Base-by-base conservation (phyloP, 2,329 filamentous ascomycete genomes). In the Eurotiales sp. region DNA sequence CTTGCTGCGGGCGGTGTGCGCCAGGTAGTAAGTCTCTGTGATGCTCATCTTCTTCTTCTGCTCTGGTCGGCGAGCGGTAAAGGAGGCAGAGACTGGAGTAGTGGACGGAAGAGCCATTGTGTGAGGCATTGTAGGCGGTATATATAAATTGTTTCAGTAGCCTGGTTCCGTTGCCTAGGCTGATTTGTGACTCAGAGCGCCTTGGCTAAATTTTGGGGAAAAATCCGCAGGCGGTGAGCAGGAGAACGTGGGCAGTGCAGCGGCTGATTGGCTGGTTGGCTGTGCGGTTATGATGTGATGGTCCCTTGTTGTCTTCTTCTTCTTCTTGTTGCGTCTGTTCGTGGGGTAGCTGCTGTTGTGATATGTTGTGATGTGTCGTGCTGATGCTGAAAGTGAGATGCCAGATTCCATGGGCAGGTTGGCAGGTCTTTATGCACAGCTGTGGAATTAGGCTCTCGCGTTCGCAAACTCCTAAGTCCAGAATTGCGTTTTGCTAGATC, bases 1-100 rank as follows among this genome's bases (percentile, higher is more conserved):
- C 90, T 99, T 99, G 64, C 86, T 87, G 72, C 93, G 85, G 69
- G 93, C 93, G 74, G 91, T 92, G 80, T 96, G 91, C 70, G 93
- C 93, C 64, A 97, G 87, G 78, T 90, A 96, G 86, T 97, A 99
- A 56, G 92, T 97, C 76, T 96, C 90, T 23, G 92, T 95, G 77
- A 97, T 87, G 71, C 88, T 95, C 93, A 97, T 97, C 76, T 87
- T 91, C 74, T 90, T 88, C 5, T 45, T 44, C 11, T 32, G 47
- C 6, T 43, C 27, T 17, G 47, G 23, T 25, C 47, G 47, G 27
- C 46, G 37, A 8, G 17, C 22, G 36, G 8, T 5, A 22, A 40
- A 32, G 23, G 41, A 27, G 5, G 40, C 15, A 45, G 43, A 40
- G 25, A 34, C 25, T 1, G 36, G 23, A 23, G 49, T 19, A 2